These are phyloP conservation scores for Trifolium pratense DNA, from an alignment of 306 rosid genomes.

Conservation along the genomic window DNA sequence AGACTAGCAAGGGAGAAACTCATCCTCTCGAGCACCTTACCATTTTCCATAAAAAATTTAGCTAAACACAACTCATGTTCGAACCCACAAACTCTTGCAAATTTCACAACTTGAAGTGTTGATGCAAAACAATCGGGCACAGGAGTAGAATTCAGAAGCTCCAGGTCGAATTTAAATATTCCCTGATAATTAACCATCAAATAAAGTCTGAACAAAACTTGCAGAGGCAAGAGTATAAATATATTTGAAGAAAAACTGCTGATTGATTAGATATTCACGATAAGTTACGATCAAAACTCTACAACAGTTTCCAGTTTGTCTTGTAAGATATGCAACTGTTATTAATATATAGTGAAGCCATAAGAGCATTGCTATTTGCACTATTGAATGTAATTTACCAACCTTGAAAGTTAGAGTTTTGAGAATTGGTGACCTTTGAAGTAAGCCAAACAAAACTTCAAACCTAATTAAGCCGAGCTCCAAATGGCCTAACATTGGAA, in stretches of 20 bases:
- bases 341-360: neutral
- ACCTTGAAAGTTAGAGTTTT: slow-evolving; percentile 18
- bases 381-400: slow-evolving; percentile 11
- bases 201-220: neutral
- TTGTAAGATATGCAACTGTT: neutral
- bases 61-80: slow-evolving; percentile 27
- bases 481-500: slow-evolving; percentile 14
- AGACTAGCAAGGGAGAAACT: slow-evolving; percentile 1
- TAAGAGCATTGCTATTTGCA: neutral
- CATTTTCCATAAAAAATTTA: slow-evolving; percentile 21
- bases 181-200: neutral
- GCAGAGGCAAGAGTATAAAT: neutral
- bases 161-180: neutral
- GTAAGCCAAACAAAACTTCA: slow-evolving; percentile 29
- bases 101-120: slow-evolving; percentile 29
- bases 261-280: neutral
- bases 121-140: slow-evolving; percentile 28
- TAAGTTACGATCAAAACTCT: neutral
- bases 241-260: neutral
- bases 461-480: neutral
- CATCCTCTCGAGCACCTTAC: neutral
- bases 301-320: neutral
- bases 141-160: neutral
- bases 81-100: neutral
- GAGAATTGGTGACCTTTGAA: slow-evolving; percentile 27